Evolutionary conservation across 2,329 filamentous ascomycete species (phyloP), one percentile per base, ranked within the genome.

Genomic region (Paraphaeosphaeria minitans): DNA sequence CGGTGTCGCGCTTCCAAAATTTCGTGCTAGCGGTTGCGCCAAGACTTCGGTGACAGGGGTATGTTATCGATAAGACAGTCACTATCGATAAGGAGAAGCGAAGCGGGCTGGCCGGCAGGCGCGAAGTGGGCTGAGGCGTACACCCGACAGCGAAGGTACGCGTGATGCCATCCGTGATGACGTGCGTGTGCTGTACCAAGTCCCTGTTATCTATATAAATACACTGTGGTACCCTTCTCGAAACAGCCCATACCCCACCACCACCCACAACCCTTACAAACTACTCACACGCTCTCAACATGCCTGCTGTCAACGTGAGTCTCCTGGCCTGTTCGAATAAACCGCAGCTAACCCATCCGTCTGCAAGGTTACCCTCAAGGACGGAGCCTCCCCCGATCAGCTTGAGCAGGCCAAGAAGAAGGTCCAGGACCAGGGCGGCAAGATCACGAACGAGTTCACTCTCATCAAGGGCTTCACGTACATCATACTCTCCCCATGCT

Each of bases 401-500:
- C 82, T 96, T 65, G 80, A 87, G 51, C 93, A 90, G 53, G 89
- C 90, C 61, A 96, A 96, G 87, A 81, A 93, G 76, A 81, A 88
- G 59, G 90, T 88, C 68, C 80, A 76, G 60, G 84, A 89, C 43
- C 87, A 94, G 75, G 94, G 94, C 73, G 94, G 93, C 75, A 87
- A 86, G 78, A 95, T 98, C 80, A 86, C 81, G 56, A 88, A 95
- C 69, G 91, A 95, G 77, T 97, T 92, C 83, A 89, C 81, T 61
- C 80, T 97, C 69, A 93, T 97, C 84, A 96, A 94, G 82, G 93
- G 90, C 58, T 97, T 97, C 82, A 89, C 91, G 94, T 97, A 87
- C 68, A 91, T 83, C 37, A 39, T 8, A 7, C 37, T 7, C 46
- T 4, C 8, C 37, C 31, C 48, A 8, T 37, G 19, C 13, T 35